Evolutionary conservation across 306 rosid species (phyloP).

Genomic region (Psophocarpus tetragonolobus): DNA sequence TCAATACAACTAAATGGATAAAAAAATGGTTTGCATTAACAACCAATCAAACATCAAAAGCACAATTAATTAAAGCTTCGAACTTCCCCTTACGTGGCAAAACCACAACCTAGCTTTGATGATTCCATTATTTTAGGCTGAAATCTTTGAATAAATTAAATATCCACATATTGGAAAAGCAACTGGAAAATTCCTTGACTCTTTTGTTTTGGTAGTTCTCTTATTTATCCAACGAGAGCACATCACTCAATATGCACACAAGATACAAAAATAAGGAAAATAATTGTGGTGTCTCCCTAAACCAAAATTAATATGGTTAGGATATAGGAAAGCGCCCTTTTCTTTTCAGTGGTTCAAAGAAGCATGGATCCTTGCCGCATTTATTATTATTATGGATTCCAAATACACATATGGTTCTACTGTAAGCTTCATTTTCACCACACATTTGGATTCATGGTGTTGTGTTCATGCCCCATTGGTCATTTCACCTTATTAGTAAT

Average conservation of each 20-base stretch:
- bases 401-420: neutral
- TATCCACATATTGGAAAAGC: neutral
- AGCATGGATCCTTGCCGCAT: slow-evolving; percentile 25
- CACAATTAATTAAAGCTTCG: too few relatives aligned
- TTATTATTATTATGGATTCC: slow-evolving; percentile 29
- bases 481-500: neutral
- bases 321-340: too few relatives aligned
- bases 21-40: neutral
- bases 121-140: neutral
- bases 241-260: too few relatives aligned
- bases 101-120: neutral
- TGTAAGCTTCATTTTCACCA: slow-evolving; percentile 8
- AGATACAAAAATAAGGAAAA: neutral
- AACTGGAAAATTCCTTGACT: neutral
- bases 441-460: neutral
- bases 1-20: neutral
- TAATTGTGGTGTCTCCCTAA: neutral
- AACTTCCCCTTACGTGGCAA: neutral
- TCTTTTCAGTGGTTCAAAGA: slow-evolving; percentile 6
- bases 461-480: neutral
- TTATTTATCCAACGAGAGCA: neutral
- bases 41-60: too few relatives aligned
- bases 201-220: too few relatives aligned
- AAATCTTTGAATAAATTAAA: neutral
- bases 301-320: slow-evolving; percentile 10